A percentile compares a stretch with the other conserved stretches of the same genome.
Evolutionary conservation across 2,329 filamentous ascomycete species (phyloP).

Genomic region (Colletotrichum tofieldiae): DNA sequence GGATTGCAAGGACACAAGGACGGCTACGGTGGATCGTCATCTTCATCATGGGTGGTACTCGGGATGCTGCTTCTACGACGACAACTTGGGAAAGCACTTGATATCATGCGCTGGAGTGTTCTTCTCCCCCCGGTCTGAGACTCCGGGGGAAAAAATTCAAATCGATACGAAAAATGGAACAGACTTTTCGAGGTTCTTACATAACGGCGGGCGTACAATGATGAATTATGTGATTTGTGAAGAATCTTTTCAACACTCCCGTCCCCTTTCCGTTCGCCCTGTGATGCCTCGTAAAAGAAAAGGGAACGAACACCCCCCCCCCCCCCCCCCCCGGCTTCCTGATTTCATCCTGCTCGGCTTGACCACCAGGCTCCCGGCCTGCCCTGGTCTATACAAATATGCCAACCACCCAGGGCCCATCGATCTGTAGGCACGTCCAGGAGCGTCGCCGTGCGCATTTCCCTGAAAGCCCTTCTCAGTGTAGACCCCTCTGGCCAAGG

Average conservation of each 20-base stretch:
- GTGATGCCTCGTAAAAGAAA: neutral
- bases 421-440: neutral
- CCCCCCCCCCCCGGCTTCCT: too few relatives aligned
- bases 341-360: neutral
- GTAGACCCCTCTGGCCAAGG: neutral
- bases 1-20: slow-evolving; percentile 32
- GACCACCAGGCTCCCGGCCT: neutral
- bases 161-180: slow-evolving; percentile 44
- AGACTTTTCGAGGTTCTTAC: slow-evolving; percentile 39
- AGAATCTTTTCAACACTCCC: slow-evolving; percentile 8
- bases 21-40: slow-evolving; percentile 28
- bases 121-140: slow-evolving; percentile 36
- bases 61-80: slow-evolving; percentile 36
- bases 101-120: slow-evolving; percentile 43
- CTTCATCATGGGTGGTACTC: slow-evolving; percentile 35
- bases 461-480: neutral
- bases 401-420: neutral
- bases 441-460: neutral
- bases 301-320: too few relatives aligned
- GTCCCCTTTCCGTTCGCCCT: neutral
- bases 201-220: slow-evolving; percentile 40
- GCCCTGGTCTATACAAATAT: neutral
- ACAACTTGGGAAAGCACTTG: slow-evolving; percentile 38
- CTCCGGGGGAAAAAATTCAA: slow-evolving; percentile 24
- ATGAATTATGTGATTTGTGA: slow-evolving; percentile 42